A percentile compares a stretch with the other conserved stretches of the same genome.
phyloP scores from a whole-genome alignment of 768 basidiomycete species.

The Phylloporus sp. region DNA sequence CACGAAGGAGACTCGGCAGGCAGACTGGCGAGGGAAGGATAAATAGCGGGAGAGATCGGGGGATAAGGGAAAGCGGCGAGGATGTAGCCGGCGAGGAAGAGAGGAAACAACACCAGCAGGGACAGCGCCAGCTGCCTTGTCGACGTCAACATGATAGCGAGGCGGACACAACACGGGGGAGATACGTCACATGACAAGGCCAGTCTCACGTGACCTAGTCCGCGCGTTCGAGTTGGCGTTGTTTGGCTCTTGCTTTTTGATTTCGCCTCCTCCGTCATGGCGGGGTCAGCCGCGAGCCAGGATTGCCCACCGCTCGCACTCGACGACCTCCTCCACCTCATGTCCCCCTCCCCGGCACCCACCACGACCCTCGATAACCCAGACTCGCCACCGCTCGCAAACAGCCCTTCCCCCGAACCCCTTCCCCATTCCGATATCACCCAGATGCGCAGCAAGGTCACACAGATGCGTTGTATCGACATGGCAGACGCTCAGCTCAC shows the following conservation, averaged over 20 bases:
- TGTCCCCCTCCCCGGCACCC: conserved; percentile 48
- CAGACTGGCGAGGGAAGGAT: conserved; percentile 58
- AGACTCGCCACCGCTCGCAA: conserved; percentile 14
- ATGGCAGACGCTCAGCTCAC: conserved; percentile 21
- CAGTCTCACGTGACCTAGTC: conserved; percentile 29
- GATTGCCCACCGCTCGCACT: conserved; percentile 42
- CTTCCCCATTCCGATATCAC: conserved; percentile 45
- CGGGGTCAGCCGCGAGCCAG: conserved; percentile 25
- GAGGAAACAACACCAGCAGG: conserved; percentile 55
- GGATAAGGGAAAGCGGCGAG: conserved; percentile 62
- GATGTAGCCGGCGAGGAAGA: conserved; percentile 57
- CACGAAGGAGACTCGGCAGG: conserved; percentile 53
- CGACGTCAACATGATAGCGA: conserved; percentile 8
- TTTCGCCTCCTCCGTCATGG: conserved; percentile 19
- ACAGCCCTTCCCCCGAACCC: conserved; percentile 32
- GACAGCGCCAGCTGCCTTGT: conserved; percentile 28
- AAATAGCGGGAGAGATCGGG: conserved; percentile 44
- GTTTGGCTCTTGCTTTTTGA: conserved; percentile 30
- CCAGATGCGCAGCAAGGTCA: conserved; percentile 43
- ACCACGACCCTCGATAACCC: conserved; percentile 25
- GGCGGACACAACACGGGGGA: too few relatives aligned
- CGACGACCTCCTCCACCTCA: conserved; percentile 51
- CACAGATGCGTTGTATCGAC: conserved; percentile 37
- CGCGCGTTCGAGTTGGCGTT: conserved; percentile 36
- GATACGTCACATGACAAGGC: conserved; percentile 28